These are phyloP conservation scores for Aspergillus oerlinghausenensis DNA, from an alignment of 2,329 filamentous ascomycete genomes.

Conservation along the genomic window DNA sequence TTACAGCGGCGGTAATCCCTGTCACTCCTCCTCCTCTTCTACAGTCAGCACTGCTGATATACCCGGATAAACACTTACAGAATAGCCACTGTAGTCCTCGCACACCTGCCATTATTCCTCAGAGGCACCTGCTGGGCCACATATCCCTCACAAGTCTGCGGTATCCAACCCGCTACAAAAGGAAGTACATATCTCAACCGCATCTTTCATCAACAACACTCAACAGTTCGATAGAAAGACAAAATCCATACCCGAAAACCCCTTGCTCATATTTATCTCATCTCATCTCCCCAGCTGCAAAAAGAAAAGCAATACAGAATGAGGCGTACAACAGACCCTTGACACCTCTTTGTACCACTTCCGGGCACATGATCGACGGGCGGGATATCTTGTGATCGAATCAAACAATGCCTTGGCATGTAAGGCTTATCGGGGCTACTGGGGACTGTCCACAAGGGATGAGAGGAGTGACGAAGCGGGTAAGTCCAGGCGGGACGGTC, in stretches of 20 bases:
- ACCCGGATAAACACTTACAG: conserved; percentile 19
- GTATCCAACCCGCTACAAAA: background rate
- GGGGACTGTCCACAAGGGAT: background rate
- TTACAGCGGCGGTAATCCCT: conserved; percentile 58
- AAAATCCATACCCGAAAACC: too few relatives aligned
- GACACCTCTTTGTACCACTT: background rate
- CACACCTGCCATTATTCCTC: conserved; percentile 18
- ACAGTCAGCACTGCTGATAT: background rate
- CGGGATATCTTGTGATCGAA: conserved; percentile 1
- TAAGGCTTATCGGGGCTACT: background rate
- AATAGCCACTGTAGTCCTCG: conserved; percentile 31
- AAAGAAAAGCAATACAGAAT: background rate
- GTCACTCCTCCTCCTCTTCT: conserved; percentile 55
- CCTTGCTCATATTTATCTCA: background rate
- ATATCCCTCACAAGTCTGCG: conserved; percentile 6
- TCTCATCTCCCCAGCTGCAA: background rate
- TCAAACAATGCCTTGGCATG: conserved; percentile 4
- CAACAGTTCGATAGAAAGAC: too few relatives aligned
- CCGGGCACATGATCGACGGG: conserved; percentile 1
- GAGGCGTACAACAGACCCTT: background rate
- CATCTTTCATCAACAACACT: background rate
- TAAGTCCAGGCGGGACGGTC: conserved; percentile 9
- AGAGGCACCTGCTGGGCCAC: conserved; percentile 15
- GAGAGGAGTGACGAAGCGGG: conserved; percentile 4
- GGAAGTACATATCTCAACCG: background rate